Conservation (phyloP, 2,329 filamentous ascomycete species). For the Aureobasidium mangrovei region DNA sequence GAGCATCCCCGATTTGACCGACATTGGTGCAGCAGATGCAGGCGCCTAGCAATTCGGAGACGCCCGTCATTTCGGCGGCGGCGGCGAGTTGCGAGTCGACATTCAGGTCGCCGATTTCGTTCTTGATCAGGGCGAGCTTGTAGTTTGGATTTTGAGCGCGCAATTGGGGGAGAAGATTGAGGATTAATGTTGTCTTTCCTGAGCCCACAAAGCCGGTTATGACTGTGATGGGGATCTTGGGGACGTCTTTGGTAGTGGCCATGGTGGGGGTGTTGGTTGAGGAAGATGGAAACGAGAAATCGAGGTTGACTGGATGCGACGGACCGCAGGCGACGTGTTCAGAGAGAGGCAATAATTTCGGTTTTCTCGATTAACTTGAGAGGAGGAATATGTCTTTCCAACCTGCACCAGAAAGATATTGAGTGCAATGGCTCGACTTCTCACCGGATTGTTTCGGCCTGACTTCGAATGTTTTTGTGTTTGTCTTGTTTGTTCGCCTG, state of each 20-base stretch:
- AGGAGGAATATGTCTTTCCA: too few species aligned
- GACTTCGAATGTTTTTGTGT: conserved; percentile 6
- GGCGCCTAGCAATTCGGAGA: conserved; percentile 87
- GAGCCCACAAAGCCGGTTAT: conserved; percentile 93
- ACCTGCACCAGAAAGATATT: neutral
- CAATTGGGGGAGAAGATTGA: conserved; percentile 88
- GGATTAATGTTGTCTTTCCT: conserved; percentile 91
- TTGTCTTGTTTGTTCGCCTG: conserved; percentile 6
- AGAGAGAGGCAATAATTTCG: neutral
- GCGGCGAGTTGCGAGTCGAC: conserved; percentile 87
- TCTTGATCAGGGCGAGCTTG: conserved; percentile 89
- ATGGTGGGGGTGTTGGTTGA: neutral
- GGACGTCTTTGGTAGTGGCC: neutral
- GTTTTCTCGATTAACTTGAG: neutral
- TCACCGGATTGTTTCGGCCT: neutral
- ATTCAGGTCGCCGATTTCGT: conserved; percentile 93
- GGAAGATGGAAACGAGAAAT: neutral
- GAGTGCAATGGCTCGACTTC: neutral
- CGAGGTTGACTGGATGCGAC: neutral
- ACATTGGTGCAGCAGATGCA: conserved; percentile 99
- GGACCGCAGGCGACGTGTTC: neutral
- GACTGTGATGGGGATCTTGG: conserved; percentile 74
- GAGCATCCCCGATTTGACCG: conserved; percentile 74
- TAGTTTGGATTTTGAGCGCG: conserved; percentile 78
- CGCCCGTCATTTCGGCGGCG: conserved; percentile 73